These are phyloP conservation scores for Camillea tinctor DNA, from an alignment of 2,329 filamentous ascomycete species.

Conservation along the genomic window DNA sequence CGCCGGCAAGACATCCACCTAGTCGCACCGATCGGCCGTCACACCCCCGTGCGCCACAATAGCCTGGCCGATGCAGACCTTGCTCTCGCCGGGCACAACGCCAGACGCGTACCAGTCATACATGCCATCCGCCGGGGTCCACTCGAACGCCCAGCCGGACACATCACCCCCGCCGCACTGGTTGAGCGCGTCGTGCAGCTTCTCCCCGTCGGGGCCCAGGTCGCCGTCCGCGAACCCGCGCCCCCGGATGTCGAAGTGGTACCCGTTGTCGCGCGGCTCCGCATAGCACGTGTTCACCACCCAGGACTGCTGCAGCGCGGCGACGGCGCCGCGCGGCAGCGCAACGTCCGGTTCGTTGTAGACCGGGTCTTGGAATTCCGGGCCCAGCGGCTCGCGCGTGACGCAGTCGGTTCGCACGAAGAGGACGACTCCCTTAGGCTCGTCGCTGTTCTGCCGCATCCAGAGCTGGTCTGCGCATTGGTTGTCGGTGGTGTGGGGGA, in stretches of 20 bases:
- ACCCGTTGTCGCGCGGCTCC: neutral
- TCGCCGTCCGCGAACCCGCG: constrained; percentile 1
- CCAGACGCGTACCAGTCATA: neutral
- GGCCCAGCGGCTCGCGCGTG: constrained; percentile 14
- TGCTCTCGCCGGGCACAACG: neutral
- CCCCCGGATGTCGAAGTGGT: constrained; percentile 1
- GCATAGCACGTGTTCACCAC: constrained; percentile 10
- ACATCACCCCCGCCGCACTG: neutral
- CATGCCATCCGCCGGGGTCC: neutral
- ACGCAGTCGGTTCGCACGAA: constrained; percentile 22
- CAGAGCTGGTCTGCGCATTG: constrained; percentile 7
- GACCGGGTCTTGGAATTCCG: constrained; percentile 14
- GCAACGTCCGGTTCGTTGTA: constrained; percentile 16
- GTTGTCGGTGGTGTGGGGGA: neutral
- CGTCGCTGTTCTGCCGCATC: neutral
- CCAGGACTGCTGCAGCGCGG: constrained; percentile 13
- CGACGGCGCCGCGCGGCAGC: neutral
- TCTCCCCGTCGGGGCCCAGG: constrained; percentile 1
- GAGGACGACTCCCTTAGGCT: constrained; percentile 12
- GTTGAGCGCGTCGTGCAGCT: neutral
- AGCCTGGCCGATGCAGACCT: neutral
- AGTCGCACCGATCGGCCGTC: neutral
- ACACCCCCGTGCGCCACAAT: neutral
- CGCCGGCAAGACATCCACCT: no score
- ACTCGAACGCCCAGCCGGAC: neutral